Conservation (phyloP, 176 grass and related monocot genomes). For the Oryza glaberrima region DNA sequence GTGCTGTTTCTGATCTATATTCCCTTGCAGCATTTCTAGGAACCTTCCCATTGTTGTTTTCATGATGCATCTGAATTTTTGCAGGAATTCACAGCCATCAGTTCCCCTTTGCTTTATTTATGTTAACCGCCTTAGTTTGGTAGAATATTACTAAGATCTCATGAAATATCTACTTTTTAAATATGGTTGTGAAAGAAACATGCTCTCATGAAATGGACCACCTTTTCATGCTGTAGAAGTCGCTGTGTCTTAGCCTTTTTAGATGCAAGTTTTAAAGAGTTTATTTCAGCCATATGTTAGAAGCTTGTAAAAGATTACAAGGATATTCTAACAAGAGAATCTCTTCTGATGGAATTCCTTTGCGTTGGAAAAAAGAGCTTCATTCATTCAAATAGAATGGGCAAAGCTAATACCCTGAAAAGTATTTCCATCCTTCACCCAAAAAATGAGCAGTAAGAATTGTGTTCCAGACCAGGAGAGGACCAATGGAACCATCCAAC, state of each 20-base stretch:
- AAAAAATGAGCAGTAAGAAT: slow-evolving; percentile 26
- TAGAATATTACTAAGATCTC: slow-evolving; percentile 29
- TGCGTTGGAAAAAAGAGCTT: background rate
- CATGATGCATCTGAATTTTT: slow-evolving; percentile 28
- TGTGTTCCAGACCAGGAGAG: slow-evolving; percentile 21
- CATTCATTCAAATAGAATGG: slow-evolving; percentile 17
- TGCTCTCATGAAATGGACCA: slow-evolving; percentile 16
- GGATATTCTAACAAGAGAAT: slow-evolving; percentile 35
- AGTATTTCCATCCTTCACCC: slow-evolving; percentile 17
- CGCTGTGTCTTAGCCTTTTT: slow-evolving; percentile 14
- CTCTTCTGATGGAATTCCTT: slow-evolving; percentile 14
- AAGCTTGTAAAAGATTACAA: slow-evolving; percentile 23
- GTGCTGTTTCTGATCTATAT: slow-evolving; percentile 8
- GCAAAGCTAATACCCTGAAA: slow-evolving; percentile 28
- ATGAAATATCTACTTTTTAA: slow-evolving; percentile 11
- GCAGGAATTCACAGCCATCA: background rate
- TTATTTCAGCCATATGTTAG: slow-evolving; percentile 17
- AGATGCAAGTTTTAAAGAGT: slow-evolving; percentile 31
- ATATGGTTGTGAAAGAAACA: background rate
- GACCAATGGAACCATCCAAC: slow-evolving; percentile 22
- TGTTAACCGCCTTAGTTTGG: slow-evolving; percentile 9
- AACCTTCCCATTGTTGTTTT: slow-evolving; percentile 34
- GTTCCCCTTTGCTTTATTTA: slow-evolving; percentile 13
- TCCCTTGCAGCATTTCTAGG: slow-evolving; percentile 37
- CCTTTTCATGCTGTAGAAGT: slow-evolving; percentile 25